These are phyloP conservation scores for Hypoxylon sp. DNA, from an alignment of 2,329 filamentous ascomycete genomes.

Conservation along the genomic window DNA sequence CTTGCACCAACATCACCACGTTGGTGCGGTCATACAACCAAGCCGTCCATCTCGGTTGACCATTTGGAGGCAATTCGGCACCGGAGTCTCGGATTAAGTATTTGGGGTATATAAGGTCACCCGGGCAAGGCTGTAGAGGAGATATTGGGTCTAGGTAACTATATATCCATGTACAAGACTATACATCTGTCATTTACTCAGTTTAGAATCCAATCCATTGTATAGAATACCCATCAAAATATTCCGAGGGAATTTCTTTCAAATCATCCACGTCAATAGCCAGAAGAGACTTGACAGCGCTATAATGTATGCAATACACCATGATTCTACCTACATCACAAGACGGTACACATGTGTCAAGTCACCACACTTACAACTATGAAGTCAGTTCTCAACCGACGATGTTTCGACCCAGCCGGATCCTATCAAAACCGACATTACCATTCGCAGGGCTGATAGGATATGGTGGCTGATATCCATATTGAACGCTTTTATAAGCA, in stretches of 20 bases:
- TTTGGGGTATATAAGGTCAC: background rate
- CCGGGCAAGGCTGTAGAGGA: constrained; percentile 1
- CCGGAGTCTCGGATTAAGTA: constrained; percentile 4
- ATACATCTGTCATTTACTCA: constrained; percentile 19
- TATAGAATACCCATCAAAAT: background rate
- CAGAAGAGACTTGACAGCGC: background rate
- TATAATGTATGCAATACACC: background rate
- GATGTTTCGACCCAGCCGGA: too few relatives aligned
- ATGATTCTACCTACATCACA: background rate
- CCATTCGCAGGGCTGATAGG: too few relatives aligned
- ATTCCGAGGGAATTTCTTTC: background rate
- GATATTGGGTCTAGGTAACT: background rate
- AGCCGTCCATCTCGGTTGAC: background rate
- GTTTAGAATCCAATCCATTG: background rate
- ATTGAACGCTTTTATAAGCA: background rate
- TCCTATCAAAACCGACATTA: too few relatives aligned
- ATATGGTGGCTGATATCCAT: too few relatives aligned
- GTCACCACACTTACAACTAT: too few relatives aligned
- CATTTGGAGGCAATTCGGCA: background rate
- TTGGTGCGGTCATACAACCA: background rate
- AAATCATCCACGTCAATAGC: background rate
- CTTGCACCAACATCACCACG: background rate
- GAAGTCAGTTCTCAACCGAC: too few relatives aligned
- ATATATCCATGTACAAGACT: constrained; percentile 22
- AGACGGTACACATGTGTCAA: too few relatives aligned